Evolutionary conservation across 164 flowering plant species (phyloP).

Genomic region (Vitis cinerea): DNA sequence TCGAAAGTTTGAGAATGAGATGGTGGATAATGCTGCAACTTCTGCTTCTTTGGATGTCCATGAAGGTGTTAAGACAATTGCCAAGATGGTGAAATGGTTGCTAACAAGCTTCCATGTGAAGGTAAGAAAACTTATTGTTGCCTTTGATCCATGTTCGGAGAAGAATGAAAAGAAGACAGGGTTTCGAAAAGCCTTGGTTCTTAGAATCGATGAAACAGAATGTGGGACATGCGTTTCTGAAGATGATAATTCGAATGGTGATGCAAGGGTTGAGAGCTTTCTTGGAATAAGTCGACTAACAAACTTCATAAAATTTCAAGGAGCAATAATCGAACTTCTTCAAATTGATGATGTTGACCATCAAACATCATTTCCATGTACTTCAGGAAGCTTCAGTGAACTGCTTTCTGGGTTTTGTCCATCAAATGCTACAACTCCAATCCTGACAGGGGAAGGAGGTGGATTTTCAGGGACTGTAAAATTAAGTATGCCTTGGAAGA

Average conservation of each 20-base stretch:
- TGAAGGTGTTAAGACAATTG: conserved; percentile 93
- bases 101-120: conserved; percentile 81
- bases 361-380: conserved; percentile 22
- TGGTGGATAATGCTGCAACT: conserved; percentile 19
- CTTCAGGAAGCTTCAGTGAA: conserved; percentile 28
- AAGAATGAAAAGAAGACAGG: conserved; percentile 31
- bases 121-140: conserved; percentile 69
- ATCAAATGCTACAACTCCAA: conserved; percentile 36
- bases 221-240: conserved; percentile 77
- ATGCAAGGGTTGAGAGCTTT: conserved; percentile 40
- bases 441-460: conserved; percentile 65
- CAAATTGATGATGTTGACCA: conserved; percentile 44
- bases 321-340: conserved; percentile 77
- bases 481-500: conserved; percentile 86
- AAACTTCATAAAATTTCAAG: conserved; percentile 72
- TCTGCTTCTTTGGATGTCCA: conserved; percentile 58
- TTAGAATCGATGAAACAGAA: conserved; percentile 67
- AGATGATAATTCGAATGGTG: conserved; percentile 31
- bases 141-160: conserved; percentile 63
- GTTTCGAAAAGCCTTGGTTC: conserved; percentile 42
- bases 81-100: conserved; percentile 83
- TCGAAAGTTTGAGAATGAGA: conserved; percentile 35
- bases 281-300: conserved; percentile 63
- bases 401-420: conserved; percentile 26
- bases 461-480: conserved; percentile 81